Evolutionary conservation across 163 green algal species (phyloP).

Genomic region (Dunaliella salina): DNA sequence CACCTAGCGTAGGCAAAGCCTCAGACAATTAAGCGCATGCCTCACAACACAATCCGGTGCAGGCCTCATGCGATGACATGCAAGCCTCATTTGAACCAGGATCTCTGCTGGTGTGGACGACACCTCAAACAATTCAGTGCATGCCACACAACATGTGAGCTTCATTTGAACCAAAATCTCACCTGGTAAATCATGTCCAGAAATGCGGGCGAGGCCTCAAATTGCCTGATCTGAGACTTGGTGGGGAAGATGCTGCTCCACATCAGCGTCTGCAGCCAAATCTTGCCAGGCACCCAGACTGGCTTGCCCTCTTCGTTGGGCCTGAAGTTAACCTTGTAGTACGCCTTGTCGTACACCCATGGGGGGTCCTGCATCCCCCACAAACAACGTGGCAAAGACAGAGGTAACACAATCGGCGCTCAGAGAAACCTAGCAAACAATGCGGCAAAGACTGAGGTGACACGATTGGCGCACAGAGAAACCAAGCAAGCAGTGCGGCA

Average conservation of each 20-base stretch:
- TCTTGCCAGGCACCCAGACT: constrained; percentile 24
- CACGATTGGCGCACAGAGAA: not conserved
- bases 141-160: no score
- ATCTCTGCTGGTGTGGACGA: no score
- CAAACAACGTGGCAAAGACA: no score
- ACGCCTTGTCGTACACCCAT: constrained; percentile 22
- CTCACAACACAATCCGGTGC: no score
- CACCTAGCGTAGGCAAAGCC: no score
- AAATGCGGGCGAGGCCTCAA: constrained; percentile 33
- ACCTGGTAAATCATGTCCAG: constrained; percentile 32
- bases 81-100: no score
- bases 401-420: no score
- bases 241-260: constrained; percentile 34
- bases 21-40: no score
- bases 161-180: not conserved
- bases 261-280: constrained; percentile 18
- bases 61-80: no score
- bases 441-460: not conserved
- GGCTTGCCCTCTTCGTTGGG: not conserved
- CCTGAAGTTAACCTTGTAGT: constrained; percentile 10
- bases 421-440: no score
- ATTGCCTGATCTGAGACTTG: constrained; percentile 7
- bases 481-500: no score
- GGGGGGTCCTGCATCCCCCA: constrained; percentile 11
- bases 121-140: no score